phyloP scores from a whole-genome alignment of 345 rosid genomes.

The Citrus inodora region DNA sequence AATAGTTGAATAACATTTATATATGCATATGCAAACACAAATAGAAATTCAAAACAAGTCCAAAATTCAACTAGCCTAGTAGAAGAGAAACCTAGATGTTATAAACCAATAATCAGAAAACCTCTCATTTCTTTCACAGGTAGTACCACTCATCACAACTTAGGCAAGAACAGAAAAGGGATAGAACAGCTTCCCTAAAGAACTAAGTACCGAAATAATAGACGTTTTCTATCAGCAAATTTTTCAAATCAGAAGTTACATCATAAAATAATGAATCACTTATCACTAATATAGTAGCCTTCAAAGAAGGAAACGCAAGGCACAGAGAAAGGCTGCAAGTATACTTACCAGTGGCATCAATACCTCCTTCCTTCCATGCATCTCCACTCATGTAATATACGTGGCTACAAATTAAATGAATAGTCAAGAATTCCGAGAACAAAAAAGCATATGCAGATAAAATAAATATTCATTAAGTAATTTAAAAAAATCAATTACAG shows the following conservation, averaged over 20 bases:
- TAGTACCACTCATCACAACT: not conserved
- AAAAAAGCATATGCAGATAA: constrained; percentile 1
- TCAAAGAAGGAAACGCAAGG: not conserved
- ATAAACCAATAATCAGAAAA: not conserved
- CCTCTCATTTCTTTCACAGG: not conserved
- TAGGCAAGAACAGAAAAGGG: not conserved
- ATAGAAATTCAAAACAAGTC: not conserved
- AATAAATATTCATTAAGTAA: not conserved
- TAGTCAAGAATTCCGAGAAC: constrained; percentile 29
- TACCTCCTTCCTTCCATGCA: constrained; percentile 99
- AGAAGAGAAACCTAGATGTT: not conserved
- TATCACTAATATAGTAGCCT: not conserved
- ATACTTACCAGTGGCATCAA: constrained; percentile 86
- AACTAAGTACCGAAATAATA: not conserved
- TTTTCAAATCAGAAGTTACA: not conserved
- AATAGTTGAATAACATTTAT: not conserved
- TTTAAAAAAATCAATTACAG: not conserved
- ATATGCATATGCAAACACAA: not conserved
- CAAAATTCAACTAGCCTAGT: not conserved
- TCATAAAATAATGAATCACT: not conserved
- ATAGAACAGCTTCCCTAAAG: not conserved
- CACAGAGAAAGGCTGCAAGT: constrained; percentile 3
- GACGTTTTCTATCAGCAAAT: not conserved
- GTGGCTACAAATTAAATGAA: constrained; percentile 58
- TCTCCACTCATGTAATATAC: constrained; percentile 98